Conservation (phyloP, 2,329 filamentous ascomycete genomes). For the Alternaria alternata region DNA sequence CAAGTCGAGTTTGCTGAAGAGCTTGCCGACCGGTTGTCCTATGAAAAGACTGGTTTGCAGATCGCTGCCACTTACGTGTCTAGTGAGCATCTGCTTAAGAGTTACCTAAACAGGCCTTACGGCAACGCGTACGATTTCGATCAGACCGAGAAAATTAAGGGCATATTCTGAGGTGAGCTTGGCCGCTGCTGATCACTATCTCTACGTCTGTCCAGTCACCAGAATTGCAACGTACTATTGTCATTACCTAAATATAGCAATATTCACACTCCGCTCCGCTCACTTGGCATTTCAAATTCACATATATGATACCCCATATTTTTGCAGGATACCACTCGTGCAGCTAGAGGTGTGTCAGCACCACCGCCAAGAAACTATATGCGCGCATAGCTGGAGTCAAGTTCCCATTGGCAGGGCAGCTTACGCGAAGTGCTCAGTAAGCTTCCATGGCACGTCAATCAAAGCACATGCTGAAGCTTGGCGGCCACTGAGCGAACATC, state of each 20-base stretch:
- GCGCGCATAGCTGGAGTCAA: not conserved
- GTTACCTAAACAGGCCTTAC: constrained; percentile 65
- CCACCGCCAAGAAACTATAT: constrained; percentile 4
- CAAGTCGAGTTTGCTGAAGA: constrained; percentile 62
- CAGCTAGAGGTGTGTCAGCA: constrained; percentile 16
- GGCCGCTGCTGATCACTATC: not conserved
- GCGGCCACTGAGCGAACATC: constrained; percentile 5
- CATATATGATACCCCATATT: not conserved
- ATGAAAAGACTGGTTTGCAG: constrained; percentile 54
- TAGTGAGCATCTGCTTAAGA: constrained; percentile 53
- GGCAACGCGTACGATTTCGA: constrained; percentile 70
- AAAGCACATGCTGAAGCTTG: constrained; percentile 17
- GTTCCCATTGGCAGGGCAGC: constrained; percentile 12
- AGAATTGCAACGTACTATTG: not conserved
- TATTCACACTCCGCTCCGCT: constrained; percentile 4
- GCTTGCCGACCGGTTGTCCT: constrained; percentile 57
- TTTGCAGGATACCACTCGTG: not conserved
- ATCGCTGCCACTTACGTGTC: constrained; percentile 61
- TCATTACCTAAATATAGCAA: not conserved
- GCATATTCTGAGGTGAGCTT: constrained; percentile 26
- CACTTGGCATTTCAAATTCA: constrained; percentile 4
- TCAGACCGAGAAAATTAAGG: constrained; percentile 51
- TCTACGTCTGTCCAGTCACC: not conserved
- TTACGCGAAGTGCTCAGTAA: constrained; percentile 28
- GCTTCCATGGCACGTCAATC: constrained; percentile 23